Evolutionary conservation across 495 filamentous ascomycete species (phyloP), one percentile per base, ranked within the genome.

Genomic region (Lasiosphaeria hispida): DNA sequence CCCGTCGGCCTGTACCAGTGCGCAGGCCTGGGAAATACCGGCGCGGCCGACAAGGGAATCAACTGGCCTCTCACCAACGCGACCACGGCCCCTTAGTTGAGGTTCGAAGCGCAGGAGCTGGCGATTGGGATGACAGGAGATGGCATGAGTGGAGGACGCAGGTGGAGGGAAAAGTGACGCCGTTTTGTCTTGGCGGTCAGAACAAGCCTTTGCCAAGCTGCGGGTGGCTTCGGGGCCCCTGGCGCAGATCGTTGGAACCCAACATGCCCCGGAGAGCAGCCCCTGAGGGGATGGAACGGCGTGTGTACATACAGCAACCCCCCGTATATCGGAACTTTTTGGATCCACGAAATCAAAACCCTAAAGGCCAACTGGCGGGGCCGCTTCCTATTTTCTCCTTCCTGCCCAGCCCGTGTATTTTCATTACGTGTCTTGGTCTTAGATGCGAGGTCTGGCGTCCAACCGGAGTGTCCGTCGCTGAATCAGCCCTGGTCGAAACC

Each of bases 41-140:
- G 79, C 9, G 79, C 79, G 1, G 72, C 63, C 19, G 79, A 82
- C 67, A 79, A 77, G 69, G 79, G 79, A 4, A 80, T 80, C 63
- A 80, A 80, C 66, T 82, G 79, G 79, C 77, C 77, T 3, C 66
- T 80, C 2, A 64, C 68, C 33, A 71, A 79, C 51, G 77, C 63
- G 8, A 68, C 67, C 1, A 17, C 41, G n/a, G 18, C 23, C 33
- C 17, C 45, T 17, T 48, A 15, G 33, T 17, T 11, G 5, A 14
- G 17, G 30, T 33, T 19, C 19, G 37, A 18, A n/a, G n/a, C 19
- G 17, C n/a, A 33, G 23, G 51, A 23, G 37, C 23, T 30, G 23
- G 23, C 23, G 23, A 30, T 5, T 30, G 49, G 49, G 18, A 18
- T 14, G 10, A 7, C 15, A n/a, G n/a, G n/a, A n/a, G n/a, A 34